Evolutionary conservation across 441 rosid species (phyloP).

Genomic region (Adansonia gregorii): DNA sequence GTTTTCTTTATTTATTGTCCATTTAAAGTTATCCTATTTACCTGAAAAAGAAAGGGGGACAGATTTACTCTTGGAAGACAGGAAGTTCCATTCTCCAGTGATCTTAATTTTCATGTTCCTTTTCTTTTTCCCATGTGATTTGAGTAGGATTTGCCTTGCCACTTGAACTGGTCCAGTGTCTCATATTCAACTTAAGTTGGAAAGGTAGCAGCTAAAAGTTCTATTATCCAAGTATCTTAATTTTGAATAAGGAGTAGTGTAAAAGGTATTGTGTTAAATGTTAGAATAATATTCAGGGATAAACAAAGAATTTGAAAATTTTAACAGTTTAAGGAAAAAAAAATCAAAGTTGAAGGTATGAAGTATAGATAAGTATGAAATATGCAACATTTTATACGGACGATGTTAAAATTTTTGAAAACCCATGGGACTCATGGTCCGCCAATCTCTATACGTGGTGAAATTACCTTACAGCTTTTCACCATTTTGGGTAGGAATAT

Average conservation of each 20-base stretch:
- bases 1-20: neutral
- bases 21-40: constrained; percentile 11
- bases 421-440: neutral
- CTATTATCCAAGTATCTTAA: neutral
- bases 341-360: neutral
- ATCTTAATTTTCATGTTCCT: constrained; percentile 6
- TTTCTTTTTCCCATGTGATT: neutral
- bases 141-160: neutral
- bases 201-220: neutral
- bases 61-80: neutral
- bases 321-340: neutral
- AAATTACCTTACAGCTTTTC: neutral
- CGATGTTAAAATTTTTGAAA: neutral
- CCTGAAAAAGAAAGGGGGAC: neutral
- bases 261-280: neutral
- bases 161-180: constrained; percentile 3
- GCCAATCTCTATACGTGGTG: neutral
- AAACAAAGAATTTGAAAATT: neutral
- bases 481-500: neutral
- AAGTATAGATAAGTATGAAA: constrained; percentile 17
- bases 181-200: neutral
- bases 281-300: constrained; percentile 9
- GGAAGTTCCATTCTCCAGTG: constrained; percentile 9
- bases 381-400: neutral
- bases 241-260: constrained; percentile 13